phyloP scores from a whole-genome alignment of 73 alveolate genomes.

The Breviolum minutum region DNA sequence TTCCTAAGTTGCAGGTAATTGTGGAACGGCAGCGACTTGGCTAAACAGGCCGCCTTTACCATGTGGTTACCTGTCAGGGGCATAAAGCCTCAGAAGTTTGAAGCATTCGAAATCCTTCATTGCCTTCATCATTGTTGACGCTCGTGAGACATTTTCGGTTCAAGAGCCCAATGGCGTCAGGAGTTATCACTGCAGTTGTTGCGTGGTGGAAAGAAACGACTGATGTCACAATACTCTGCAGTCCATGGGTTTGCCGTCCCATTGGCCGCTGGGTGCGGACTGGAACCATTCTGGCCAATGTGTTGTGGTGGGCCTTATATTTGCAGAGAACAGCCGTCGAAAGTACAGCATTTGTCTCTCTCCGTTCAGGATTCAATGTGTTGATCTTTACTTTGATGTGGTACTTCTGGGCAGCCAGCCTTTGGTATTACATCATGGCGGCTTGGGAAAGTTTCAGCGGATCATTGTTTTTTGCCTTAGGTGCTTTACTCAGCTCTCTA shows the following conservation, averaged over 20 bases:
- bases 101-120: no score
- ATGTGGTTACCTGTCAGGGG: no score
- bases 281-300: no score
- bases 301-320: no score
- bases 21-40: slow-evolving; percentile 42
- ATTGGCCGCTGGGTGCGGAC: background rate
- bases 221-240: background rate
- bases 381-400: background rate
- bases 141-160: no score
- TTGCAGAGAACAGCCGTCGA: no score
- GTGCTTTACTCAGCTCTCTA: background rate
- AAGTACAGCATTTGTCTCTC: no score
- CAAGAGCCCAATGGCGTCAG: no score
- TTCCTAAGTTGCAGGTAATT: slow-evolving; percentile 68
- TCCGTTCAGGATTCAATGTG: background rate
- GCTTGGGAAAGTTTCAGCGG: background rate
- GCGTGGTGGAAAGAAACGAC: background rate
- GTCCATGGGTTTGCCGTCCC: background rate
- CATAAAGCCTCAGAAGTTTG: no score
- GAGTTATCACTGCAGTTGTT: background rate
- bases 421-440: background rate
- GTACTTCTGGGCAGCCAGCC: background rate
- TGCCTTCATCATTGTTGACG: no score
- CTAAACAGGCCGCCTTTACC: no score
- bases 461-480: background rate